Evolutionary conservation across 1,284 basidiomycete genomes (phyloP).

Genomic region (Coriolopsis trogii): DNA sequence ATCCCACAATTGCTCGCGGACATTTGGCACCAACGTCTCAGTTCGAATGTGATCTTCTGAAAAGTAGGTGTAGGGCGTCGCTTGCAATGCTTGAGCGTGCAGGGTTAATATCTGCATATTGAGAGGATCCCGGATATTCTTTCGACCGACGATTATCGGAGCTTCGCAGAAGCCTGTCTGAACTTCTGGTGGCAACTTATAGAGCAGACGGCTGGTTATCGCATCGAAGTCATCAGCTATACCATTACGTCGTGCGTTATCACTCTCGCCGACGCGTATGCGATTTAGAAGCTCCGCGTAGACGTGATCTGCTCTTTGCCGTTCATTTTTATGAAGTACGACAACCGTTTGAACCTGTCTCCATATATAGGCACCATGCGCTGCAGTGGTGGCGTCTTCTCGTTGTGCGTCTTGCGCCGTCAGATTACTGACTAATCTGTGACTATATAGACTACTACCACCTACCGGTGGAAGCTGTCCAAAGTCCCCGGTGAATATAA

Average conservation of each 20-base stretch:
- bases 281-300: not conserved
- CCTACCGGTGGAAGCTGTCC: constrained; percentile 16
- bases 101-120: not conserved
- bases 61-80: not conserved
- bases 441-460: not conserved
- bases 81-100: not conserved
- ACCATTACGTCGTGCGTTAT: not conserved
- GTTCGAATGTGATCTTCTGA: not conserved
- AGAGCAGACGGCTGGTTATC: not conserved
- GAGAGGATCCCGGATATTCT: not conserved
- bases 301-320: not conserved
- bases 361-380: not conserved
- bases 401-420: not conserved
- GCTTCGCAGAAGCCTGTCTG: not conserved
- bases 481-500: constrained; percentile 21
- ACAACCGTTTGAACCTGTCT: not conserved
- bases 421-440: not conserved
- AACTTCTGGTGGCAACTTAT: not conserved
- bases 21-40: not conserved
- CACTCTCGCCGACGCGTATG: not conserved
- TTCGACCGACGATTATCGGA: not conserved
- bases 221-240: not conserved
- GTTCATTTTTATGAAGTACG: not conserved
- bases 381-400: not conserved
- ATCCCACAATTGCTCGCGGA: not conserved